Base-by-base conservation (phyloP, 1,284 basidiomycete species). In the Trichosporon coremiiforme region DNA sequence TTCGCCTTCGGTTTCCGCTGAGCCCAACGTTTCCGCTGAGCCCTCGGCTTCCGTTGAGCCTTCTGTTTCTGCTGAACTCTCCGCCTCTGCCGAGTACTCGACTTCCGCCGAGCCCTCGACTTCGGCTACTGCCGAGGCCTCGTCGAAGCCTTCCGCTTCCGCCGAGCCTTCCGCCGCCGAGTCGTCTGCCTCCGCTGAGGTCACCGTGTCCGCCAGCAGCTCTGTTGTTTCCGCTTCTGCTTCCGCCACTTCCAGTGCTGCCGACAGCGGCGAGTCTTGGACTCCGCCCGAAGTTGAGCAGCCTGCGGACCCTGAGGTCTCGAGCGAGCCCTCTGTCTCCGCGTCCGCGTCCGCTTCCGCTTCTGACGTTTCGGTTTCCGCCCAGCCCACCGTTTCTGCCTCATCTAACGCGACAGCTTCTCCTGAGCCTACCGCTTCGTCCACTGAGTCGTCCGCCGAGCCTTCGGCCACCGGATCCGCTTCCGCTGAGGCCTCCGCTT, bases 391-490 rank as follows among this genome's bases (percentile, higher is more conserved):
- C 25, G 64, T 10, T 15, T 66, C 65, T 12, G 47, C 65, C 2
- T 66, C 65, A 2, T 45, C 10, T 38, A 22, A 31, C 22, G 62
- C 62, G 7, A 47, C 64, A 45, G 38, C 41, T 17, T 41, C 38
- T 50, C 17, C 65, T 45, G 57, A 60, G 36, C 22, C 57, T 8
- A 13, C 55, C 17, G 12, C 62, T 35, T 53, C 66, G 17, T 60
- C 63, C 17, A 20, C 67, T 13, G 31, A 69, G 25, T 22, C 67
- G 13, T 53, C 65, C 4, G 50, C 36, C n/a, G 68, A 68, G 53
- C 60, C 70, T 22, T 66, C 72, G 22, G 50, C 67, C 55, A 64
- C 72, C 15, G 65, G 17, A 6, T 64, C 68, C 8, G 50, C 50
- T 17, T 65, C 47, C 10, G 47, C 65, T 2, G 31, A 35, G n/a